Evolutionary conservation across 257 asterid genomes (phyloP).

Genomic region (Handroanthus guayacan): DNA sequence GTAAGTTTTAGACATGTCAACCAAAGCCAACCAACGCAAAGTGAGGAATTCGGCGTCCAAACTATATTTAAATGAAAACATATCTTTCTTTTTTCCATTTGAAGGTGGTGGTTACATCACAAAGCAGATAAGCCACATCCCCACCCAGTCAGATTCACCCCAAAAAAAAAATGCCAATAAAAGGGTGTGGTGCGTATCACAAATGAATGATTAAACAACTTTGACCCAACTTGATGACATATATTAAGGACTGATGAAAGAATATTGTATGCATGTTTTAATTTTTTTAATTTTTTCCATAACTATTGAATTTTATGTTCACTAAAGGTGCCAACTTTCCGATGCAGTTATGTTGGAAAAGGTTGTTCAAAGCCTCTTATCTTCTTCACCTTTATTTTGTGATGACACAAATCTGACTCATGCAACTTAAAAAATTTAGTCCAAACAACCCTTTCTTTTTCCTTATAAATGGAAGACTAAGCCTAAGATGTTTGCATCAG

Average conservation of each 20-base stretch:
- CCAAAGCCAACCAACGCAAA: no score
- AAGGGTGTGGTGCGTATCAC: no score
- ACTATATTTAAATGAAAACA: no score
- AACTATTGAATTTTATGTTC: no score
- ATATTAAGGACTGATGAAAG: no score
- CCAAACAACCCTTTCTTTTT: background rate
- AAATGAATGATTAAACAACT: no score
- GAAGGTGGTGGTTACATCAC: slow-evolving; percentile 1
- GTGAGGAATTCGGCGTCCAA: no score
- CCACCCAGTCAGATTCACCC: background rate
- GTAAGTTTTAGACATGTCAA: no score
- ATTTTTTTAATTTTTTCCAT: no score
- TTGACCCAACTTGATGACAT: no score
- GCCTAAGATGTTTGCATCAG: slow-evolving; percentile 4
- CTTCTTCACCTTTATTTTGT: background rate
- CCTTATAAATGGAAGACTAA: slow-evolving; percentile 23
- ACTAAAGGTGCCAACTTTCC: background rate
- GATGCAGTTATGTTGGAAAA: background rate
- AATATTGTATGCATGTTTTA: no score
- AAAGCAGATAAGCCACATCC: background rate
- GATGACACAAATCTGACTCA: slow-evolving; percentile 41
- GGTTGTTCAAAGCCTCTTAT: background rate
- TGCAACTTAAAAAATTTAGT: slow-evolving; percentile 6
- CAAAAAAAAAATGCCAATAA: background rate
- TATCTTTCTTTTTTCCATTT: no score